Evolutionary conservation across 2,329 filamentous ascomycete genomes (phyloP).

Genomic region (Scytalidium lignicola): DNA sequence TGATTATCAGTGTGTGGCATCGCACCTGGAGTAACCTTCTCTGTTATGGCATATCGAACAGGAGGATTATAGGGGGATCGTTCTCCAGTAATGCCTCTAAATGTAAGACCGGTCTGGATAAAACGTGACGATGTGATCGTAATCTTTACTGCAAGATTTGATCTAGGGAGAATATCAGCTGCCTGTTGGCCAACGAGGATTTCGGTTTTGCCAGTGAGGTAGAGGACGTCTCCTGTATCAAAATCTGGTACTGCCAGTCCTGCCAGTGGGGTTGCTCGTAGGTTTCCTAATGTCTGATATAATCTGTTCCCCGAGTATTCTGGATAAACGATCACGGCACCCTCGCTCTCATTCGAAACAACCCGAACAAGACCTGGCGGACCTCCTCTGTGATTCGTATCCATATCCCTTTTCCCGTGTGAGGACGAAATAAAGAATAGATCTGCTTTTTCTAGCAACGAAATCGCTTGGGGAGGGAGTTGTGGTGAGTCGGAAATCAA

Average conservation of each 20-base stretch:
- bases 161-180: slow-evolving; percentile 56
- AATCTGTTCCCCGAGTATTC: slow-evolving; percentile 79
- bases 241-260: slow-evolving; percentile 73
- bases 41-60: slow-evolving; percentile 57
- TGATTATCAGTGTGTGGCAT: slow-evolving; percentile 9
- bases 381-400: slow-evolving; percentile 78
- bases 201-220: slow-evolving; percentile 61
- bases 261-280: slow-evolving; percentile 59
- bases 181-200: slow-evolving; percentile 63
- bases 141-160: slow-evolving; percentile 68
- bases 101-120: slow-evolving; percentile 62
- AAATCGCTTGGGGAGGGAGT: slow-evolving; percentile 21
- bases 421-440: slow-evolving; percentile 73
- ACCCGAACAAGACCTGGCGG: slow-evolving; percentile 69
- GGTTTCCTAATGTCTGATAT: slow-evolving; percentile 79
- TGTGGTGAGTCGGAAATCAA: slow-evolving; percentile 41
- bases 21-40: slow-evolving; percentile 34
- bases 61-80: slow-evolving; percentile 76
- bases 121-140: slow-evolving; percentile 55
- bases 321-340: slow-evolving; percentile 59
- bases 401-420: slow-evolving; percentile 62
- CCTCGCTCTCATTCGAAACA: slow-evolving; percentile 46
- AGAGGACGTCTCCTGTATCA: slow-evolving; percentile 65
- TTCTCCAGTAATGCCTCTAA: slow-evolving; percentile 55
- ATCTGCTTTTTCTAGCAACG: slow-evolving; percentile 60